phyloP scores from a whole-genome alignment of 176 grass and related monocot species.

The Oryza meridionalis region DNA sequence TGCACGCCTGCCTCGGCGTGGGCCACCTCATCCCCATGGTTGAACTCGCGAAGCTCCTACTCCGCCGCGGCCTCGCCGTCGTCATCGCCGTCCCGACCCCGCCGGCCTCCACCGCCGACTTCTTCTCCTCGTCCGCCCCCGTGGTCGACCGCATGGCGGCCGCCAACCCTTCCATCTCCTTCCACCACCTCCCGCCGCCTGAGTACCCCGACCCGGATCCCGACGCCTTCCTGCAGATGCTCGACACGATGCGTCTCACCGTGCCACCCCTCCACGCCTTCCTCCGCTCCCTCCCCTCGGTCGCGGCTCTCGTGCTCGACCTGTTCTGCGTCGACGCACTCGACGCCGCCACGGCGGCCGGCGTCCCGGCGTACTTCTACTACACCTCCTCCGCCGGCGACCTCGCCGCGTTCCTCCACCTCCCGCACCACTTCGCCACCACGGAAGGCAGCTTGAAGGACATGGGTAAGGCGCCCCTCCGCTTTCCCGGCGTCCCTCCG shows the following conservation, averaged over 20 bases:
- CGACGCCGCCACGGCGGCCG: conserved; percentile 28
- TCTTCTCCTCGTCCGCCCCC: conserved; percentile 18
- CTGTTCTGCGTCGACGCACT: conserved; percentile 57
- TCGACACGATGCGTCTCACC: conserved; percentile 44
- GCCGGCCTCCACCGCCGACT: conserved; percentile 24
- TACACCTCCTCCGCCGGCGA: conserved; percentile 43
- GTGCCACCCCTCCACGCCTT: conserved; percentile 33
- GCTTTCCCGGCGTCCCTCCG: conserved; percentile 50
- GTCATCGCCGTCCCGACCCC: conserved; percentile 43
- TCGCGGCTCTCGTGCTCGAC: conserved; percentile 55
- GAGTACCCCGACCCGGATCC: conserved; percentile 27
- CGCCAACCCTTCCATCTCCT: conserved; percentile 50
- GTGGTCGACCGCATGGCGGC: conserved; percentile 9
- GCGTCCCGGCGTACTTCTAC: conserved; percentile 56
- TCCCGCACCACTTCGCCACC: conserved; percentile 37
- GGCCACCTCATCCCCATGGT: conserved; percentile 72
- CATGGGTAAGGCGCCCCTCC: conserved; percentile 42
- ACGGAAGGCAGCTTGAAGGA: conserved; percentile 41
- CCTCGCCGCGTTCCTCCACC: conserved; percentile 52
- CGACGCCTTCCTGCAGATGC: conserved; percentile 29
- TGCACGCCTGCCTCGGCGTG: conserved; percentile 50
- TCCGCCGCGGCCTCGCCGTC: conserved; percentile 40
- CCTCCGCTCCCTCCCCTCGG: conserved; percentile 45
- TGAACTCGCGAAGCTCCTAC: conserved; percentile 61
- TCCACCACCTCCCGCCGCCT: conserved; percentile 42